phyloP scores from a whole-genome alignment of 495 filamentous ascomycete genomes.

The Daldinia bambusicola region DNA sequence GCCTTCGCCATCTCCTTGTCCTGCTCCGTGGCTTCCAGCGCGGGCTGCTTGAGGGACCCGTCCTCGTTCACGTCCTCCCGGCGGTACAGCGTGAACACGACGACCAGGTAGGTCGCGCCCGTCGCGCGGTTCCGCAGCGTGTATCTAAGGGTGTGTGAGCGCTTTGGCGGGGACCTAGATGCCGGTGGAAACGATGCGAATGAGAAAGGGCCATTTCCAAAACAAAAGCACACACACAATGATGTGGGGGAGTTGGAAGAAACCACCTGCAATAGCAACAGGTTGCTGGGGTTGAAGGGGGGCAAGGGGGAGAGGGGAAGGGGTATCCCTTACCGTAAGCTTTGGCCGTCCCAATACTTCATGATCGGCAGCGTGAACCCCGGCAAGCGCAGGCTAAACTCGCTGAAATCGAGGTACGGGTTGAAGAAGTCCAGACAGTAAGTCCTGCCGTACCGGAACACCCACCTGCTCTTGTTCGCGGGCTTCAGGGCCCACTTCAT shows the following conservation, averaged over 20 bases:
- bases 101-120: slow-evolving; percentile 76
- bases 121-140: slow-evolving; percentile 81
- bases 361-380: slow-evolving; percentile 80
- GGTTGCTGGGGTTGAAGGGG: neutral
- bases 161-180: slow-evolving; percentile 54
- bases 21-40: slow-evolving; percentile 37
- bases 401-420: slow-evolving; percentile 85
- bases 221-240: neutral
- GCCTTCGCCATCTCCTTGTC: slow-evolving; percentile 18
- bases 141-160: slow-evolving; percentile 81
- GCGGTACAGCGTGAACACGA: slow-evolving; percentile 78
- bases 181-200: slow-evolving; percentile 5
- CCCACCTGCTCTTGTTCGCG: slow-evolving; percentile 59
- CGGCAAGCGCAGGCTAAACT: slow-evolving; percentile 82
- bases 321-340: slow-evolving; percentile 53
- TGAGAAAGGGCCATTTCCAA: slow-evolving; percentile 30
- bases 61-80: slow-evolving; percentile 70
- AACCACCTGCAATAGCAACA: slow-evolving; percentile 4
- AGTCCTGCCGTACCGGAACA: slow-evolving; percentile 60
- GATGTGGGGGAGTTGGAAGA: no score
- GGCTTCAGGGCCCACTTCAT: slow-evolving; percentile 71
- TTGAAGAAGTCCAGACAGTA: slow-evolving; percentile 91
- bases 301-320: no score
- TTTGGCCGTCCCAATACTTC: slow-evolving; percentile 83
- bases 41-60: slow-evolving; percentile 60